Evolutionary conservation across 2,329 filamentous ascomycete genomes (phyloP).

Genomic region (Colletotrichum sp.): DNA sequence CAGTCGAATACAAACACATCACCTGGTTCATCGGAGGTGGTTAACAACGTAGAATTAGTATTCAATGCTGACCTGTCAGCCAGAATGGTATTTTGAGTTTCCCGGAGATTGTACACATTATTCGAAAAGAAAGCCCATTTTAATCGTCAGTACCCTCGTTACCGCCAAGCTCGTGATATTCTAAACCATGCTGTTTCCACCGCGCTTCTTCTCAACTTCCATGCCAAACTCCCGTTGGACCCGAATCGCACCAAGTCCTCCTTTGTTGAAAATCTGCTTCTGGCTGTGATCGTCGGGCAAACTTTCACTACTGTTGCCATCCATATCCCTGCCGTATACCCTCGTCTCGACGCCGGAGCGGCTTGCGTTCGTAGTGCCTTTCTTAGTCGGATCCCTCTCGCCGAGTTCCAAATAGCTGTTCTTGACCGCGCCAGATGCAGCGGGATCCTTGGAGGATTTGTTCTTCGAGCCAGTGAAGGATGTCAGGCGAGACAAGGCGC

Average conservation of each 20-base stretch:
- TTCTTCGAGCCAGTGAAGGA: constrained; percentile 14
- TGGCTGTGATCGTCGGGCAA: constrained; percentile 13
- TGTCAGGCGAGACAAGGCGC: constrained; percentile 2
- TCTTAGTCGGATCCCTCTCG: constrained; percentile 7
- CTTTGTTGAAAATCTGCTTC: background rate
- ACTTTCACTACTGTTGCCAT: constrained; percentile 3
- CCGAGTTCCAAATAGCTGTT: constrained; percentile 16
- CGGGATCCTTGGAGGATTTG: constrained; percentile 4
- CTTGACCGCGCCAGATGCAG: background rate
- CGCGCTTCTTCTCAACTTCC: constrained; percentile 6
- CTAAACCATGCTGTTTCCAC: background rate
- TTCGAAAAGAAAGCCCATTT: background rate
- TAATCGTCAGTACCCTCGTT: background rate
- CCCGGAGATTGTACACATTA: background rate
- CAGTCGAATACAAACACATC: background rate
- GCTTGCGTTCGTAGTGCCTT: background rate
- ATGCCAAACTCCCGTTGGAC: constrained; percentile 9
- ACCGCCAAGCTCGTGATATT: background rate
- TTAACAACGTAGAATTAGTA: background rate
- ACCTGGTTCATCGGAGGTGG: background rate
- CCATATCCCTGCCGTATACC: constrained; percentile 14
- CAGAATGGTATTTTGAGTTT: background rate
- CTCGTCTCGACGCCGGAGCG: constrained; percentile 5
- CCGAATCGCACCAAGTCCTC: constrained; percentile 5
- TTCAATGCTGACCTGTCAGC: background rate